A percentile compares a stretch with the other conserved stretches of the same genome.
Evolutionary conservation across 73 alveolate genomes (phyloP).

Genomic region (Durusdinium trenchii): DNA sequence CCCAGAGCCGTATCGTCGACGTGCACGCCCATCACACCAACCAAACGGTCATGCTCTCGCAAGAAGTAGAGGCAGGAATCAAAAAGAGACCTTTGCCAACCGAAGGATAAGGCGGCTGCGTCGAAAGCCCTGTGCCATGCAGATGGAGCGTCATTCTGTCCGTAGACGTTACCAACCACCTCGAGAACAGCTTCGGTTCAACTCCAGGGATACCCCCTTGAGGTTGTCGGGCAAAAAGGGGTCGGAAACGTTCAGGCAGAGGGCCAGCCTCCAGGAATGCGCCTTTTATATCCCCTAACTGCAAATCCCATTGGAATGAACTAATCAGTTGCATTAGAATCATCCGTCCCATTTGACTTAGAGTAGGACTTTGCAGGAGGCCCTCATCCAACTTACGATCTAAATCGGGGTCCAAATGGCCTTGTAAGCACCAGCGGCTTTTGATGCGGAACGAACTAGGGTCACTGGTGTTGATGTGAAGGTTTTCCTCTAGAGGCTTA

Average conservation of each 20-base stretch:
- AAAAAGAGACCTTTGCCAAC: neutral
- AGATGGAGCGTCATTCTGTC: neutral
- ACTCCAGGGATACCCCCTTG: neutral
- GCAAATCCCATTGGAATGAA: neutral
- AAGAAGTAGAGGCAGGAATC: neutral
- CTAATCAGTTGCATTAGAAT: neutral
- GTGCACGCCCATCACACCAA: neutral
- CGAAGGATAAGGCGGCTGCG: neutral
- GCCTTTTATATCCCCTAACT: conserved; percentile 19
- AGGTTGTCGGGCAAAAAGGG: neutral
- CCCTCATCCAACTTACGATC: neutral
- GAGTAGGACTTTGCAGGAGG: conserved; percentile 1
- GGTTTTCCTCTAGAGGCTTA: neutral
- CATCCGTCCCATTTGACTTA: neutral
- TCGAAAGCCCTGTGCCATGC: too few species aligned
- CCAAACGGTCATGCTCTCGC: neutral
- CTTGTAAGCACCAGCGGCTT: conserved; percentile 18
- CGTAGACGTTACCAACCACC: neutral
- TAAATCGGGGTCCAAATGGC: conserved; percentile 25
- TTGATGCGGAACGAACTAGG: neutral
- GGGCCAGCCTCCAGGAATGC: too few species aligned
- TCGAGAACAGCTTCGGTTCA: neutral
- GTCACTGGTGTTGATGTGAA: neutral
- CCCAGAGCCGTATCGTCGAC: neutral
- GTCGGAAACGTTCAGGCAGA: too few species aligned